These are phyloP conservation scores for Clarireedia paspali DNA, from an alignment of 2,329 filamentous ascomycete species.

Conservation along the genomic window DNA sequence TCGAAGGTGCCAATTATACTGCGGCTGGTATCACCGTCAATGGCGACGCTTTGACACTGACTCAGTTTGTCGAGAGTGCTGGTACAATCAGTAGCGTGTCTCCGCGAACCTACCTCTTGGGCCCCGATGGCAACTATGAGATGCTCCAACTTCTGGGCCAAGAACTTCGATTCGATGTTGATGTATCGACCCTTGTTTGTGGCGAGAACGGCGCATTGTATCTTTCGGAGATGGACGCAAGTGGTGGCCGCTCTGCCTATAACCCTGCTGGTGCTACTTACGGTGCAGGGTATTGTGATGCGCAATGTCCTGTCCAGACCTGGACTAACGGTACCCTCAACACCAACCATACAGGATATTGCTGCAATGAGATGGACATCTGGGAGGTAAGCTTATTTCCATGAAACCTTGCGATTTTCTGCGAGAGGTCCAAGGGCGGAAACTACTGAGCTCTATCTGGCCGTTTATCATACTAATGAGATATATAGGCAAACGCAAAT, in stretches of 20 bases:
- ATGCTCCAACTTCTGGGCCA: conserved; percentile 46
- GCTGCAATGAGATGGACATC: conserved; percentile 61
- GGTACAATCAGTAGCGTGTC: conserved; percentile 24
- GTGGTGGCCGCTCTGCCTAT: conserved; percentile 46
- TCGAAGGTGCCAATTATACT: conserved; percentile 43
- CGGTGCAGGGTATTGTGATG: conserved; percentile 15
- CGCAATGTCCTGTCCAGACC: conserved; percentile 13
- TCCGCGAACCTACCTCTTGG: conserved; percentile 38
- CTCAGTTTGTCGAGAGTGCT: conserved; percentile 13
- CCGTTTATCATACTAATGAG: too few species aligned
- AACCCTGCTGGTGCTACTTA: conserved; percentile 47
- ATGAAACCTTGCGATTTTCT: conserved; percentile 60
- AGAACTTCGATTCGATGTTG: conserved; percentile 54
- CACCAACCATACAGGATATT: conserved; percentile 40
- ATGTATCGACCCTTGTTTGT: conserved; percentile 58
- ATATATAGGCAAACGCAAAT: conserved; percentile 39
- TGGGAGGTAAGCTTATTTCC: conserved; percentile 38
- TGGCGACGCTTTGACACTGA: conserved; percentile 32
- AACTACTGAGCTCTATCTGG: too few species aligned
- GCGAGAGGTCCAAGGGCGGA: conserved; percentile 36
- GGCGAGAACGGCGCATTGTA: conserved; percentile 67
- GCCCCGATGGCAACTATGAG: conserved; percentile 44
- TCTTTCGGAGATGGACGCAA: conserved; percentile 53
- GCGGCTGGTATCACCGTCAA: conserved; percentile 35
- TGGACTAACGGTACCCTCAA: conserved; percentile 40